Evolutionary conservation across 2,329 filamentous ascomycete species (phyloP).

Genomic region (Diplodia scrobiculata): DNA sequence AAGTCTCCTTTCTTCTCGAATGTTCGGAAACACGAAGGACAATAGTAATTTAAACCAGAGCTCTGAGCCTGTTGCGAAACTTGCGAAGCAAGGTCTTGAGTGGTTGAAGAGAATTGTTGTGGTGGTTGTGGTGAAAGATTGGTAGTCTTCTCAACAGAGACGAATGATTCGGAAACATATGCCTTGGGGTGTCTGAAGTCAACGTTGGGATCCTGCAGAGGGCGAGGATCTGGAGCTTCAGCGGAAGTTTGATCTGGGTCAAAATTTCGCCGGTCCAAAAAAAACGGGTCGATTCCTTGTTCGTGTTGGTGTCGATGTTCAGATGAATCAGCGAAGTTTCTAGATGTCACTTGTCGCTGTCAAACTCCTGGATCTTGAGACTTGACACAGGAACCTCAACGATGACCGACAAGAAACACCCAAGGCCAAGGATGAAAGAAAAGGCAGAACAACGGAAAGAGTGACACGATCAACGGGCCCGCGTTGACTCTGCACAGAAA

Average conservation of each 20-base stretch:
- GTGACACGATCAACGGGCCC: constrained; percentile 2
- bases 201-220: background rate
- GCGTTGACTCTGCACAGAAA: constrained; percentile 2
- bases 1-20: background rate
- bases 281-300: background rate
- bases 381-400: background rate
- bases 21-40: background rate
- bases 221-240: background rate
- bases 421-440: background rate
- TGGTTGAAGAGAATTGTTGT: background rate
- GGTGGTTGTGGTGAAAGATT: background rate
- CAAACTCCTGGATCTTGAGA: background rate
- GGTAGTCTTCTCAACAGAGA: background rate
- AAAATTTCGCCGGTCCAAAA: background rate
- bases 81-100: background rate
- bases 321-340: background rate
- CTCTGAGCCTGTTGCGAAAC: background rate
- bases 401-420: background rate
- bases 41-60: background rate
- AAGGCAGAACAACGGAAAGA: background rate
- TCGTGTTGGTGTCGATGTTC: background rate
- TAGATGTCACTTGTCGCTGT: constrained; percentile 5
- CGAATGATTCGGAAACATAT: background rate
- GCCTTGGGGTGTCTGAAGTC: background rate
- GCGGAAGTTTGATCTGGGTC: background rate